Conservation (phyloP, 176 grass and related monocot genomes). For the Pontederia paniculata region DNA sequence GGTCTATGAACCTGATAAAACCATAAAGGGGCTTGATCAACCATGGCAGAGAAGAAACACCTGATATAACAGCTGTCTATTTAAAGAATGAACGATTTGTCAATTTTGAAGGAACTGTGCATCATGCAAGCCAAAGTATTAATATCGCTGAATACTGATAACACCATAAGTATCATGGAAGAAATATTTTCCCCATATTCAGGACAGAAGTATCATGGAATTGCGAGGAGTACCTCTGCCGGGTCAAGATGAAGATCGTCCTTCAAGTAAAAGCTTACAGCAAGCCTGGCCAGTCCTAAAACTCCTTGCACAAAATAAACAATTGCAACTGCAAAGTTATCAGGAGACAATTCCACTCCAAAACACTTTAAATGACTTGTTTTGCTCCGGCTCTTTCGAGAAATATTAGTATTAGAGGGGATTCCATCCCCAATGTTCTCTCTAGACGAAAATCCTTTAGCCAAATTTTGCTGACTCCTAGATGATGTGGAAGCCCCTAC, state of each 20-base stretch:
- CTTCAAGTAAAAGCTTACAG: constrained; percentile 94
- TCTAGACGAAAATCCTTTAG: constrained; percentile 30
- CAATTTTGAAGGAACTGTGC: constrained; percentile 3
- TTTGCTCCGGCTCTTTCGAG: constrained; percentile 32
- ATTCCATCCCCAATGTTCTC: constrained; percentile 14
- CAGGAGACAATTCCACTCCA: constrained; percentile 79
- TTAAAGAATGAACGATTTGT: constrained; percentile 29
- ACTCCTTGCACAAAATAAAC: constrained; percentile 99
- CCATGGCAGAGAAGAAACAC: constrained; percentile 84
- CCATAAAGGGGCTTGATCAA: constrained; percentile 97
- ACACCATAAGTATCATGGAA: no score
- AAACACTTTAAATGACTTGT: constrained; percentile 52
- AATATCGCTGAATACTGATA: no score
- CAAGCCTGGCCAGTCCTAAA: constrained; percentile 90
- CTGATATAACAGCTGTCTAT: constrained; percentile 97
- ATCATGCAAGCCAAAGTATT: no score
- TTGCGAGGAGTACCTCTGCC: constrained; percentile 52
- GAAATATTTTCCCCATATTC: no score
- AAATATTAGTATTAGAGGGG: constrained; percentile 28
- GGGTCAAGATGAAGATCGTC: constrained; percentile 96
- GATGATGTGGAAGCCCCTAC: constrained; percentile 26
- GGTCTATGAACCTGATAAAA: constrained; percentile 69
- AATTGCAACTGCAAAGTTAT: constrained; percentile 92
- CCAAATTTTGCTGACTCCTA: constrained; percentile 21
- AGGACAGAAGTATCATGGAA: constrained; percentile 8